Base-by-base conservation (phyloP, 192 early-diverging fungal species). In the Coemansia sp. region DNA sequence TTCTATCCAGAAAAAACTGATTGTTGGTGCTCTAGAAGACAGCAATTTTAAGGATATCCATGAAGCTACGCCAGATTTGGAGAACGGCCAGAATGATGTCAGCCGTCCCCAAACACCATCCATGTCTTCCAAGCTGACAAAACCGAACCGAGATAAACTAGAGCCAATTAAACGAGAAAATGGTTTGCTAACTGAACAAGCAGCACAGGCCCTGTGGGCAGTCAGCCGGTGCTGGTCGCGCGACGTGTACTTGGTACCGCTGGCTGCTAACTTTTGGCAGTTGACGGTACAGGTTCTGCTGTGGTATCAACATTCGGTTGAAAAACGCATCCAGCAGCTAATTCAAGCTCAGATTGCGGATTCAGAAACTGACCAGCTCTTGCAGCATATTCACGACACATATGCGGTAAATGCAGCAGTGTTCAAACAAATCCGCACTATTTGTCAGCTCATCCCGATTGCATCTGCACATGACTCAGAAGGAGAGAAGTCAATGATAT, bases 191-290 rank as follows among this genome's bases (percentile, higher is more conserved):
- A 70, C 61, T 26, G 58, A 59, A 5, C 14, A 28, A 28, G 61
- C 57, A 2, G 58, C 61, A 18, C 44, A 44, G 7, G 61, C 72
- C 10, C 35, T 61, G 21, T 59, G 53, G 59, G 73, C 67, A 5
- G 42, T 70, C 20, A 11, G 18, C 3, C 50, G 38, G 39, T 77
- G 73, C 56, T 70, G 67, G 68, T 44, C 48, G n/a, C 33, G 59
- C 1, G 39, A 55, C 20, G 60, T 77, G 21, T 70, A 62, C 47
- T 42, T 77, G 30, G 47, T 50, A 48, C 59, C 67, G 1, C 47
- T 77, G 26, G 67, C 55, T 11, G n/a, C 55, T 9, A 54, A 33
- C 21, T 70, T 65, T 39, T 77, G 73, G 73, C 73, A 77, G 19
- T 63, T 70, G 41, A 59, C 67, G 10, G 28, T 77, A 2, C 73